Percentiles rank a stretch among this genome's conserved stretches.
Evolutionary conservation across 805 yeast species (phyloP).

Genomic region (Myxozyma mucilagina): DNA sequence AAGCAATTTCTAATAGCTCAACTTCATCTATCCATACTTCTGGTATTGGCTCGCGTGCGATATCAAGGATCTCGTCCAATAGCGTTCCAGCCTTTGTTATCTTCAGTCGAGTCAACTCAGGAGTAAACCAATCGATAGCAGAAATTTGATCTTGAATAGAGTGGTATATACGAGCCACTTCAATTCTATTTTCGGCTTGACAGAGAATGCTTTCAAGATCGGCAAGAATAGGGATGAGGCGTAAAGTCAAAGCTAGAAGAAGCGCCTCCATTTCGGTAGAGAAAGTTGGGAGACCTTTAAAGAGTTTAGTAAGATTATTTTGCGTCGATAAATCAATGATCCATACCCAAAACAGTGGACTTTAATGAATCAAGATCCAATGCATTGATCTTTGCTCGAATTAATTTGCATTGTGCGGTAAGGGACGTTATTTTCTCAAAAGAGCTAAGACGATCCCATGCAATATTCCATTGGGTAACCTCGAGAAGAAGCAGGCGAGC

Average conservation of each 20-base stretch:
- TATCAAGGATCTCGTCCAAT: slow-evolving; percentile 24
- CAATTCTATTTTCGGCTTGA: slow-evolving; percentile 8
- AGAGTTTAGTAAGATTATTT: neutral
- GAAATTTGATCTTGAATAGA: neutral
- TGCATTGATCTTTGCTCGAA: slow-evolving; percentile 9
- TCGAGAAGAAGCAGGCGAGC: neutral
- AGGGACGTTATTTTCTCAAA: neutral
- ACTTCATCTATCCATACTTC: slow-evolving; percentile 28
- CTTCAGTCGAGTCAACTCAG: neutral
- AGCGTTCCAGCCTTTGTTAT: slow-evolving; percentile 12
- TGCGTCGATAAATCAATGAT: neutral
- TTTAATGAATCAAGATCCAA: slow-evolving; percentile 2
- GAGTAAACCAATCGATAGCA: slow-evolving; percentile 1
- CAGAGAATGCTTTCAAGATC: slow-evolving; percentile 2
- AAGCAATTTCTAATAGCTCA: slow-evolving; percentile 15
- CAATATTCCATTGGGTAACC: neutral
- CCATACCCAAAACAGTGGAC: slow-evolving; percentile 6
- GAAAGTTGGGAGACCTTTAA: neutral
- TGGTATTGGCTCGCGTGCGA: slow-evolving; percentile 24
- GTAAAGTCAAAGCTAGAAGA: slow-evolving; percentile 4
- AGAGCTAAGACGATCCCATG: neutral
- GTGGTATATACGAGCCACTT: slow-evolving; percentile 4
- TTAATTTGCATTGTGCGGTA: neutral
- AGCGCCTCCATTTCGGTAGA: slow-evolving; percentile 6
- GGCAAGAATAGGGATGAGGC: slow-evolving; percentile 9